Conservation (phyloP, 805 yeast genomes). For the Candida corydali region DNA sequence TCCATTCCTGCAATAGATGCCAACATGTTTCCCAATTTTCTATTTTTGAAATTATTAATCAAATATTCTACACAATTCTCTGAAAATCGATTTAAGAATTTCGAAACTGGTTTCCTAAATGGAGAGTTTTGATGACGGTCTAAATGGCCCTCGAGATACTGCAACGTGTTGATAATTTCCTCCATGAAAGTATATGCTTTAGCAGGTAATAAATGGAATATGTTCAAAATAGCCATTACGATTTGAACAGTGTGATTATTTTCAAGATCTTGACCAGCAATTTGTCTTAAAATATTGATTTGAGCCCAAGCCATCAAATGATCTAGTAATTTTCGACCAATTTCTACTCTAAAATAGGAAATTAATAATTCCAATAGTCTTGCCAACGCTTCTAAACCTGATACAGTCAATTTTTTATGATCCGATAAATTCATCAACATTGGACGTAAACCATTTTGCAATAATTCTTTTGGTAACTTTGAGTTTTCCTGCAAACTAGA, state of each 20-base stretch:
- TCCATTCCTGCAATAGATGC: slow-evolving; percentile 59
- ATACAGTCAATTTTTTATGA: slow-evolving; percentile 82
- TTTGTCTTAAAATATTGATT: slow-evolving; percentile 66
- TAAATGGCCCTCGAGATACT: slow-evolving; percentile 73
- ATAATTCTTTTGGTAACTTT: slow-evolving; percentile 85
- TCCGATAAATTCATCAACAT: slow-evolving; percentile 94
- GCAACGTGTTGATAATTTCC: slow-evolving; percentile 72
- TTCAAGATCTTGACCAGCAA: slow-evolving; percentile 75
- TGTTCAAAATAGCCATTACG: slow-evolving; percentile 83
- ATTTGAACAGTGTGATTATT: slow-evolving; percentile 81
- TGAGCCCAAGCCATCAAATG: slow-evolving; percentile 97
- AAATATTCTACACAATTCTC: slow-evolving; percentile 70
- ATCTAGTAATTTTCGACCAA: slow-evolving; percentile 87
- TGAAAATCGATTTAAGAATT: slow-evolving; percentile 79
- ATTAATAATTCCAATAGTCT: slow-evolving; percentile 79
- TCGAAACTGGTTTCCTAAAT: slow-evolving; percentile 85
- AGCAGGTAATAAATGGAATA: slow-evolving; percentile 87
- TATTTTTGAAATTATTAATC: slow-evolving; percentile 56
- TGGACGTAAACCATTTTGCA: slow-evolving; percentile 95
- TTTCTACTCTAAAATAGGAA: slow-evolving; percentile 93
- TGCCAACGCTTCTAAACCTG: slow-evolving; percentile 89
- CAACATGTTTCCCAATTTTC: slow-evolving; percentile 62
- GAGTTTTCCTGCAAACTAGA: slow-evolving; percentile 80
- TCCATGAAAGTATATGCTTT: slow-evolving; percentile 90
- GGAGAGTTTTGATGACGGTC: slow-evolving; percentile 86